Evolutionary conservation across 768 basidiomycete species (phyloP), one percentile per base, ranked within the genome.

Genomic region (Collybia nuda): DNA sequence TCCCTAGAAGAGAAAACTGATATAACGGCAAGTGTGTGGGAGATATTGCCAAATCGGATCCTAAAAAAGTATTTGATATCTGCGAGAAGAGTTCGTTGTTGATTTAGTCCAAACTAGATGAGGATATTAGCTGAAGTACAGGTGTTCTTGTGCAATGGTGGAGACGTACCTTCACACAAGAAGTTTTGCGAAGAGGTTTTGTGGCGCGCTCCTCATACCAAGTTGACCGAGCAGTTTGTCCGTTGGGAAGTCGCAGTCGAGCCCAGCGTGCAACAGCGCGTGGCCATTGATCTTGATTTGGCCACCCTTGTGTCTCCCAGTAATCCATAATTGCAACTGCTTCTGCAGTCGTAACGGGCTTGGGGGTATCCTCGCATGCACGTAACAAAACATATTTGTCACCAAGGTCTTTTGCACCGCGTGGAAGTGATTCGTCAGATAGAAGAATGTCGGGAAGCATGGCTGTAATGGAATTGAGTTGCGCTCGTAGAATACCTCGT

Each of bases 171-270:
- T 45, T 35, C 19, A 45, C 19, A 19, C 44, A 35, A 19, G 44
- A 45, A 11, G 18, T 45, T 45, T 12, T n/a, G 21, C 26, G 24
- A 44, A 44, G 29, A 22, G 29, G 14, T 21, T 28, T n/a, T 35
- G 19, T 45, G 29, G 18, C 36, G 44, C 14, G 18, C 8, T 35
- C 24, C 32, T 65, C 59, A 21, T 47, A 57, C 62, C 62, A 65
- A 1, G 37, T 37, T 18, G 53, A 63, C 9, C 52, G 29, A 9
- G 56, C 55, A 51, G 58, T 48, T 46, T 63, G 62, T 14, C 65
- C 62, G 53, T 56, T 64, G 7, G 62, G 63, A 37, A 64, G 55
- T 17, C 21, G 44, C 9, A 66, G 49, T 2, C 52, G 53, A 3
- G 57, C 65, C 61, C 62, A 67, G 17, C 48, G 43, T 41, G 19